A percentile compares a stretch with the other conserved stretches of the same genome.
Conservation (phyloP, 192 early-diverging fungal genomes). For the Backusella westeae region DNA sequence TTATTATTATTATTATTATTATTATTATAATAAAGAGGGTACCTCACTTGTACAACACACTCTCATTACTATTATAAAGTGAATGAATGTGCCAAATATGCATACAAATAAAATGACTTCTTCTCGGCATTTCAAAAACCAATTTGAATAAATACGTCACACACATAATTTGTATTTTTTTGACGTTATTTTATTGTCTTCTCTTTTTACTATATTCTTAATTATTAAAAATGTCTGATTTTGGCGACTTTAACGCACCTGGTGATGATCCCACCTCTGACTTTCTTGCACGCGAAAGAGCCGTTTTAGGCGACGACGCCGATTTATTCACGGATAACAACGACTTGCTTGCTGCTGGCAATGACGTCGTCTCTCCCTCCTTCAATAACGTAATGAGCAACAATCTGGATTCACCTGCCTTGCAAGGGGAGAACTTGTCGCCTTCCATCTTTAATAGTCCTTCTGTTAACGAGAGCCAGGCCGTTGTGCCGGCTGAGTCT, state of each 20-base stretch:
- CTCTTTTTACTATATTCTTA: background rate
- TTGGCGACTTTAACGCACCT: conserved; percentile 39
- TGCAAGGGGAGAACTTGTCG: background rate
- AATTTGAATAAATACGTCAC: background rate
- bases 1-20: too few relatives aligned
- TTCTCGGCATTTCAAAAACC: background rate
- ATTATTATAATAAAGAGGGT: too few relatives aligned
- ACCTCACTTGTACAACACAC: too few relatives aligned
- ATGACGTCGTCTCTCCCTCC: background rate
- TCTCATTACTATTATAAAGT: too few relatives aligned
- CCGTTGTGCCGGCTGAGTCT: background rate
- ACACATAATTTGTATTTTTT: background rate
- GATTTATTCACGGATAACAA: conserved; percentile 51
- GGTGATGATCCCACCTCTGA: conserved; percentile 67
- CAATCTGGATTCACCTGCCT: conserved; percentile 7
- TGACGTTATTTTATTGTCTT: background rate
- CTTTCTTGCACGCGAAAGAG: conserved; percentile 76
- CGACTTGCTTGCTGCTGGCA: background rate
- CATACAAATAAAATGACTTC: background rate
- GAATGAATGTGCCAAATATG: too few relatives aligned
- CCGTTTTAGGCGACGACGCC: conserved; percentile 67
- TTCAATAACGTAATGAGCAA: background rate
- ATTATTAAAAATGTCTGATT: conserved; percentile 36
- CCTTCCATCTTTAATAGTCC: conserved; percentile 11
- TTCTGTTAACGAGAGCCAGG: background rate